phyloP scores from a whole-genome alignment of 2,329 filamentous ascomycete species.

The Cladosporium austrohemisphaericum region DNA sequence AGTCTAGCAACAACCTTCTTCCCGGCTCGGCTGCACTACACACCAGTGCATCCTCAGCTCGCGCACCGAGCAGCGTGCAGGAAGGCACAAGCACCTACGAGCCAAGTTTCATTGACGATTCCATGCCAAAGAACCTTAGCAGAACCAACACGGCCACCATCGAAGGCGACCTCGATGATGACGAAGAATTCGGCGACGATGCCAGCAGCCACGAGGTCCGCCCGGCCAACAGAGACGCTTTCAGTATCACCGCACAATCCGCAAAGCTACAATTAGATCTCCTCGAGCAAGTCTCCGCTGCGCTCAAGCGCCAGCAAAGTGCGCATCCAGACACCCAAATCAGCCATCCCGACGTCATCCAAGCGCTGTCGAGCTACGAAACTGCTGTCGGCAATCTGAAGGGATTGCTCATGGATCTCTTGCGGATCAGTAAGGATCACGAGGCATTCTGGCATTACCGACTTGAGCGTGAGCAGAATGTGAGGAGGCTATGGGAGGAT shows the following conservation, averaged over 20 bases:
- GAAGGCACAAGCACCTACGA: slow-evolving; percentile 60
- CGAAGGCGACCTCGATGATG: slow-evolving; percentile 59
- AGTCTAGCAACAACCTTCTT: slow-evolving; percentile 23
- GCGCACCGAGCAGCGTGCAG: slow-evolving; percentile 40
- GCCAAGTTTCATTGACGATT: slow-evolving; percentile 53
- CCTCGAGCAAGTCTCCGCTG: slow-evolving; percentile 78
- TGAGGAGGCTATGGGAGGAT: slow-evolving; percentile 96
- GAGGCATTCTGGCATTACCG: slow-evolving; percentile 97
- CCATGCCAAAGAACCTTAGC: slow-evolving; percentile 47
- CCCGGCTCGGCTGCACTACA: slow-evolving; percentile 47
- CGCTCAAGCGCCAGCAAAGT: slow-evolving; percentile 67
- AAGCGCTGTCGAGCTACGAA: slow-evolving; percentile 82
- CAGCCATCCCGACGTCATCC: slow-evolving; percentile 70
- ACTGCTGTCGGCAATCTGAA: slow-evolving; percentile 84
- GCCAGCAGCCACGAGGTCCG: slow-evolving; percentile 71
- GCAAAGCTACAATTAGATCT: slow-evolving; percentile 90
- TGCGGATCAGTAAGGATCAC: slow-evolving; percentile 89
- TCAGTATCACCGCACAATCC: slow-evolving; percentile 95
- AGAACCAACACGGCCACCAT: slow-evolving; percentile 45
- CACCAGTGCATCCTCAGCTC: slow-evolving; percentile 36
- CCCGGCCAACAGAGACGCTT: slow-evolving; percentile 80
- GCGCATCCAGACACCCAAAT: slow-evolving; percentile 68
- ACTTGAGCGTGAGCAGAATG: slow-evolving; percentile 83
- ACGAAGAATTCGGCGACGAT: slow-evolving; percentile 76
- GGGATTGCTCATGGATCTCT: slow-evolving; percentile 75